Evolutionary conservation across 768 basidiomycete species (phyloP), one percentile per base, ranked within the genome.

Genomic region (Mycena albidolilacea): DNA sequence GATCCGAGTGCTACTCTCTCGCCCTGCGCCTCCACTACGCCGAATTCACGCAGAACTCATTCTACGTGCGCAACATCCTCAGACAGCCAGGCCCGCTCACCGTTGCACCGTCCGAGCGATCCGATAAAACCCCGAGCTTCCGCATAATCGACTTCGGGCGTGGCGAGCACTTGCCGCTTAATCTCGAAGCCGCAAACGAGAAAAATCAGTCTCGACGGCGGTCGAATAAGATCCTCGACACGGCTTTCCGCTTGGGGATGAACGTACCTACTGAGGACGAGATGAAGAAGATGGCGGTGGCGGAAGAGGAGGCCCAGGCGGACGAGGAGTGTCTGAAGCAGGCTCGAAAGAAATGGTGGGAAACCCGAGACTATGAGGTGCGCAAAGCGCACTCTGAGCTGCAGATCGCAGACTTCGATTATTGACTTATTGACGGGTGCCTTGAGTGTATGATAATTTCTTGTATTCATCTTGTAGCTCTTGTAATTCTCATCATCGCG

Each of bases 61-160:
- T 85, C 54, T 81, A 80, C 64, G 64, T 73, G 7, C 86, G 86
- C 50, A 89, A 89, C 69, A 79, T 87, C 65, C 76, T 88, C 50
- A 72, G 80, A 19, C 87, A 89, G 68, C 73, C 70, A 0, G 87
- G 87, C 12, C 84, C 83, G 46, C 84, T 86, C 21, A 81, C 79
- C 12, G 72, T 75, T 21, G 78, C 80, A 10, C 81, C 78, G 0
- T 30, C 62, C 21, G 41, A 69, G 58, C 81, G 85, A 50, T 80
- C 81, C 19, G 2, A 70, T 35, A 19, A 55, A 7, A 63, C 64
- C 3, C 82, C 84, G n/a, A 81, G 79, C 68, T 89, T 87, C 76
- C 83, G 87, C 30, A 70, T 89, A 73, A 87, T 89, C 63, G 88
- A 89, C 74, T 88, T 88, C 59, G 88, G 88, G 17, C 80, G 87